Base-by-base conservation (phyloP, 1,284 basidiomycete species). In the Cyathus olla region DNA sequence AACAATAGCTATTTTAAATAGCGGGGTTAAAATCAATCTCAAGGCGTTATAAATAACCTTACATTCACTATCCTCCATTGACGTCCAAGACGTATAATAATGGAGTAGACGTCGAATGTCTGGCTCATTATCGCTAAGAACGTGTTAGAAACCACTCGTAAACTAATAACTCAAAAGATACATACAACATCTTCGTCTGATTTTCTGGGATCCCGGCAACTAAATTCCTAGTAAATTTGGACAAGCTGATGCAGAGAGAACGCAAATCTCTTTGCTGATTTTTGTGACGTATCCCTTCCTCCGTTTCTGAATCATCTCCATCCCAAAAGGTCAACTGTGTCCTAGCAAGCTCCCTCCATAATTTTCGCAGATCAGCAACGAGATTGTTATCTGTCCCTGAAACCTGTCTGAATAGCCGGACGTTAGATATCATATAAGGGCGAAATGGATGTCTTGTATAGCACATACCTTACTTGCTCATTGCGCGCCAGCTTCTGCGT, bases 191-290 rank as follows among this genome's bases (percentile, higher is more conserved):
- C 62, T 77, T 80, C 55, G 75, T 69, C 71, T 95, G 93, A 75
- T 94, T 95, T 22, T 72, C 67, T 15, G 87, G 82, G 26, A 88
- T 86, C 15, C 85, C 89, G 15, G 91, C 92, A 29, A 91, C 89
- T 15, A 95, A 77, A 72, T 95, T 95, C 61, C 93, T 85, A 5
- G 91, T 94, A 68, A 95, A 91, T 65, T 85, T 89, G 4, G 88
- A 88, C n/a, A 92, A 67, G 65, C 81, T 84, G 19, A 80, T 74
- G 54, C 82, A 81, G 3, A 89, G 73, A 0, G 64, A 60, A 50
- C 75, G 76, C 19, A 83, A 70, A 40, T 70, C 66, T 22, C 71
- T 59, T 60, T 78, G 73, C 56, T 75, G 76, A 55, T 70, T 57
- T 54, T 70, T 67, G 46, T 64, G 40, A 15, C 63, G 54, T 42